These are phyloP conservation scores for Neophaeococcomyces mojaviensis DNA, from an alignment of 2,329 filamentous ascomycete genomes.

Conservation along the genomic window DNA sequence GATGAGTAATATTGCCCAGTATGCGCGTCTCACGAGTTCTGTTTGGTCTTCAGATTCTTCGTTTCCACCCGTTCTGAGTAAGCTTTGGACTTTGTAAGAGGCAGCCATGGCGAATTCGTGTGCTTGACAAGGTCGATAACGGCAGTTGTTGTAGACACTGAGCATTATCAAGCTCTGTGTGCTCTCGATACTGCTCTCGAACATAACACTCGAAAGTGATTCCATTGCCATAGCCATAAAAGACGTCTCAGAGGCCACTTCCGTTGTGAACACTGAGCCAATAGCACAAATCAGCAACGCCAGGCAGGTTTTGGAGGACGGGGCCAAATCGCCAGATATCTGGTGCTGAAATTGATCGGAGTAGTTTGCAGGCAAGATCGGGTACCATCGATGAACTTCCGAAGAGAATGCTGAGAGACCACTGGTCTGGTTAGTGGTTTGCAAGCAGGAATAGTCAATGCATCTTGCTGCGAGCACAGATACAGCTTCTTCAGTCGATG, in stretches of 20 bases:
- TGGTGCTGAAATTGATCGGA: slow-evolving; percentile 18
- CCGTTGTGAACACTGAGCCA: slow-evolving; percentile 19
- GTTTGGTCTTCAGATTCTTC: slow-evolving; percentile 20
- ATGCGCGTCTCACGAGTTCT: slow-evolving; percentile 19
- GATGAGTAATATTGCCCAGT: slow-evolving; percentile 24
- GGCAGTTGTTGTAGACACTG: slow-evolving; percentile 25
- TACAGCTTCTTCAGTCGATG: too few species aligned
- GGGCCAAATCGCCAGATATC: slow-evolving; percentile 19
- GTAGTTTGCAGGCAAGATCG: slow-evolving; percentile 22
- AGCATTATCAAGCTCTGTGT: slow-evolving; percentile 25
- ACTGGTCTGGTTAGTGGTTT: not conserved
- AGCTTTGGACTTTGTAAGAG: slow-evolving; percentile 26
- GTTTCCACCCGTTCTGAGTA: too few species aligned
- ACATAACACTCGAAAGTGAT: slow-evolving; percentile 20
- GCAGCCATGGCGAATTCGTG: slow-evolving; percentile 27
- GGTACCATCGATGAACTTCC: slow-evolving; percentile 26
- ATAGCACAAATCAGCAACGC: slow-evolving; percentile 26
- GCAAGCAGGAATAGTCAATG: not conserved
- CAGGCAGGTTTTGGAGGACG: slow-evolving; percentile 22
- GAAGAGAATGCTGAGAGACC: slow-evolving; percentile 23
- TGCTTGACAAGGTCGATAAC: slow-evolving; percentile 25
- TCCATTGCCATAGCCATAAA: slow-evolving; percentile 21
- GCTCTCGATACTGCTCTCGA: slow-evolving; percentile 22
- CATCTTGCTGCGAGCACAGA: not conserved
- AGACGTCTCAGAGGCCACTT: slow-evolving; percentile 14